Evolutionary conservation across 1,284 basidiomycete species (phyloP), one percentile per base, ranked within the genome.

Genomic region (Pascua sp.): DNA sequence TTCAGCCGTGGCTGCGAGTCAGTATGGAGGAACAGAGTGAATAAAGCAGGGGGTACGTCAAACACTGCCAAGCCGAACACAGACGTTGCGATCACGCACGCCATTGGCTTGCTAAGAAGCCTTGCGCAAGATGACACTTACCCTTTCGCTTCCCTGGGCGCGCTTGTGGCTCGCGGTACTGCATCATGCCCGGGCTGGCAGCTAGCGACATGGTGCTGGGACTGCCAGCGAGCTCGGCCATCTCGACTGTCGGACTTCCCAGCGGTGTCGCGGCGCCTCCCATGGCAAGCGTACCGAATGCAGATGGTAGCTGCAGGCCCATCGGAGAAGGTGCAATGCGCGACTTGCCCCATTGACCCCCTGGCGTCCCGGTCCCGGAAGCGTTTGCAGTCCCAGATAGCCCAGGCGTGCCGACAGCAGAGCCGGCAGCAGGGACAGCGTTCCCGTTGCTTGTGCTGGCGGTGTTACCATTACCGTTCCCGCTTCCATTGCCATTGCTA

Each of bases 121-220:
- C 46, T 18, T 32, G 32, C 8, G 37, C 32, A 24, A 18, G 15
- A 37, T 12, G n/a, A 24, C 7, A 56, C 69, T 53, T 41, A 73
- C 72, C 72, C 56, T 76, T 76, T 42, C 74, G 62, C 55, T 76
- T 76, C 12, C 71, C 71, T 2, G 69, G 62, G 11, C 74, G 60
- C 0, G 72, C 55, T 0, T 68, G 68, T 2, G 70, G 64, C 36
- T 74, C 73, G 24, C 74, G 67, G 51, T 74, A 76, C 53, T 71
- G 69, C 72, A 76, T 74, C 61, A 74, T 62, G 2, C 71, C 70
- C 1, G 72, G 70, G 54, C 56, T 48, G 24, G 40, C 50, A n/a
- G 56, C 53, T 2, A 47, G 43, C 11, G 44, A n/a, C 32, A 43
- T 49, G 3, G 47, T 24, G 18, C 38, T 56, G 1, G 60, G 56